These are phyloP conservation scores for Podila epigama DNA, from an alignment of 192 early-diverging fungal genomes.

Conservation along the genomic window DNA sequence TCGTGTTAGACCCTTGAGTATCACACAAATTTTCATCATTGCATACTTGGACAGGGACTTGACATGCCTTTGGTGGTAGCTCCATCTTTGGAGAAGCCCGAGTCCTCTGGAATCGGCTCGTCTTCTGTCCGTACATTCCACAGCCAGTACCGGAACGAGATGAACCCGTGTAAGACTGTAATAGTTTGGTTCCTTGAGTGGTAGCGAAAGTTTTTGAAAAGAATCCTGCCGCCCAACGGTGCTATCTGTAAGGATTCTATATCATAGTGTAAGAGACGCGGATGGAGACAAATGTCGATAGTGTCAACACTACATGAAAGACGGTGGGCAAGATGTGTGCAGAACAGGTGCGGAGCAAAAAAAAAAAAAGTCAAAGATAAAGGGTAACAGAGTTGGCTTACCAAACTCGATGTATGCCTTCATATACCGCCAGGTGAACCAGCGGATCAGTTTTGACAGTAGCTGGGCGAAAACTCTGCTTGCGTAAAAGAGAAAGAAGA, in stretches of 20 bases:
- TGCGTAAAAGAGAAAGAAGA: slow-evolving; percentile 81
- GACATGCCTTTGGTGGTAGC: background rate
- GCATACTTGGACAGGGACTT: background rate
- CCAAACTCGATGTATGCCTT: slow-evolving; percentile 76
- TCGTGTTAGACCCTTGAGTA: background rate
- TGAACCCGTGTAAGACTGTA: slow-evolving; percentile 72
- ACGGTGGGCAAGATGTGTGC: background rate
- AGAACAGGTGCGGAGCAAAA: background rate
- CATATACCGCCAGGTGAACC: slow-evolving; percentile 73
- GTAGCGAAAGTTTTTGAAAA: slow-evolving; percentile 81
- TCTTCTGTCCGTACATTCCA: slow-evolving; percentile 59
- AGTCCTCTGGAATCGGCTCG: slow-evolving; percentile 45
- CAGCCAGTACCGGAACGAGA: slow-evolving; percentile 80
- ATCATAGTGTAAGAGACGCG: background rate
- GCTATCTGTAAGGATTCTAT: slow-evolving; percentile 75
- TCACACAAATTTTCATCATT: background rate
- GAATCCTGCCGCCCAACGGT: slow-evolving; percentile 73
- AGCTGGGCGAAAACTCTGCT: slow-evolving; percentile 68
- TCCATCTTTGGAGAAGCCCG: slow-evolving; percentile 19
- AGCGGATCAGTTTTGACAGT: slow-evolving; percentile 65
- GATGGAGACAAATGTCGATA: background rate
- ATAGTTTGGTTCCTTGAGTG: slow-evolving; percentile 75
- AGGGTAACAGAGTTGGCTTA: no score
- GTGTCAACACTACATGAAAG: no score
- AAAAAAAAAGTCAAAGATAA: background rate